Evolutionary conservation across 345 rosid genomes (phyloP).

Genomic region (Eucalyptus sp.): DNA sequence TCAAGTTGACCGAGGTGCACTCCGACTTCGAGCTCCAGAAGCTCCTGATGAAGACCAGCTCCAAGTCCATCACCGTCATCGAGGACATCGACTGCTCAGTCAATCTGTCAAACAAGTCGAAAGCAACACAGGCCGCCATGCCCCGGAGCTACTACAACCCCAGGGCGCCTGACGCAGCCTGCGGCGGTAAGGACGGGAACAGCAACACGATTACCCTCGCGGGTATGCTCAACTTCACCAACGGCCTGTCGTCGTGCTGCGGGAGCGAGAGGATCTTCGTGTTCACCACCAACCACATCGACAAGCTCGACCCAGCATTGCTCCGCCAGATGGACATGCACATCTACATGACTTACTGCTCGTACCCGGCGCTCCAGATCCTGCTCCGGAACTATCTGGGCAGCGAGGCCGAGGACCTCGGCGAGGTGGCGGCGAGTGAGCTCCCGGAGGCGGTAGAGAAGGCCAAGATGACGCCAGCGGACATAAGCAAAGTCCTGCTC

Average conservation of each 20-base stretch:
- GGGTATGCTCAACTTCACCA: conserved; percentile 77
- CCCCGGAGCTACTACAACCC: background rate
- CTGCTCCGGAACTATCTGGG: conserved; percentile 20
- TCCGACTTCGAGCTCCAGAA: conserved; percentile 70
- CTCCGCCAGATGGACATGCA: conserved; percentile 13
- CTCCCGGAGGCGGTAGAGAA: no score
- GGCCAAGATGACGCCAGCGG: no score
- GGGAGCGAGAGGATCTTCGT: conserved; percentile 64
- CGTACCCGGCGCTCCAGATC: conserved; percentile 13
- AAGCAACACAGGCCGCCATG: background rate
- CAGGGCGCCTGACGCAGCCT: background rate
- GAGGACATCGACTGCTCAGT: conserved; percentile 81
- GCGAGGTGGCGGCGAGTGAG: background rate
- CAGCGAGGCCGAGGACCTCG: no score
- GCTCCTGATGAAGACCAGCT: conserved; percentile 76
- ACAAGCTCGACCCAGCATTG: conserved; percentile 84
- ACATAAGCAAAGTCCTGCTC: no score
- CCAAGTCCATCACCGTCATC: conserved; percentile 84
- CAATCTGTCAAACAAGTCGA: conserved; percentile 3
- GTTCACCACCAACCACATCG: conserved; percentile 80
- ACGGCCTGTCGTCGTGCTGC: conserved; percentile 37
- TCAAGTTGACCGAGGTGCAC: conserved; percentile 83
- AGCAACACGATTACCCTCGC: conserved; percentile 54
- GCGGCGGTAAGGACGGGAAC: background rate
- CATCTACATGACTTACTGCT: no score